phyloP scores from a whole-genome alignment of 2,329 filamentous ascomycete species.

The Albifimbria verrucaria region DNA sequence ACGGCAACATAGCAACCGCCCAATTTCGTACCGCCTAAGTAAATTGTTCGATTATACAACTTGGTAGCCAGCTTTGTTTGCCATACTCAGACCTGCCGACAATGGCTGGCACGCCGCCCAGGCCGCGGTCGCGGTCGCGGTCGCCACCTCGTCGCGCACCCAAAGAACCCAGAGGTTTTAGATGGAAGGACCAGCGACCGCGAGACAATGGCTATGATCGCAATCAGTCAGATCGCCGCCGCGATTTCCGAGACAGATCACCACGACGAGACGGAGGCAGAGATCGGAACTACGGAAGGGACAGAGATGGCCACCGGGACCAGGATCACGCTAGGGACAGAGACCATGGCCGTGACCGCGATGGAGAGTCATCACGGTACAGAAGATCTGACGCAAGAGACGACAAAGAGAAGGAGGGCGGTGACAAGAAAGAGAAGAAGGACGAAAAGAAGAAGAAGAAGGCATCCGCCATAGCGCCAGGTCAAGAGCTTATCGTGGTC shows the following conservation, averaged over 20 bases:
- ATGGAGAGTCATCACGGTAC: slow-evolving; percentile 19
- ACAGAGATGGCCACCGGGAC: slow-evolving; percentile 18
- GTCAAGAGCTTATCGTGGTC: slow-evolving; percentile 88
- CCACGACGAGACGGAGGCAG: slow-evolving; percentile 19
- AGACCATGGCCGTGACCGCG: slow-evolving; percentile 16
- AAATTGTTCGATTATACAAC: too few relatives aligned
- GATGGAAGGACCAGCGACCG: slow-evolving; percentile 55
- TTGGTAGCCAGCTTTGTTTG: neutral
- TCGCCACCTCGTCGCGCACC: slow-evolving; percentile 20
- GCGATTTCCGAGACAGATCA: slow-evolving; percentile 44
- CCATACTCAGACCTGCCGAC: neutral
- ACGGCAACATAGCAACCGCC: too few relatives aligned
- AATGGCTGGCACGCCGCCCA: slow-evolving; percentile 20
- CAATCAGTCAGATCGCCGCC: slow-evolving; percentile 28
- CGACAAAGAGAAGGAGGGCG: slow-evolving; percentile 25
- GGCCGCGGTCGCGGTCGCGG: slow-evolving; percentile 20
- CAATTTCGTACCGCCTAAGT: too few relatives aligned
- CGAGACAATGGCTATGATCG: slow-evolving; percentile 41
- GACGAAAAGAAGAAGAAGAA: slow-evolving; percentile 35
- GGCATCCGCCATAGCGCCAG: slow-evolving; percentile 18
- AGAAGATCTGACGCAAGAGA: slow-evolving; percentile 13
- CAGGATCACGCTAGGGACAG: slow-evolving; percentile 14
- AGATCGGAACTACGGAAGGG: slow-evolving; percentile 6
- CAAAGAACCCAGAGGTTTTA: slow-evolving; percentile 44
- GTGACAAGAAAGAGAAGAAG: slow-evolving; percentile 31